Evolutionary conservation across 495 filamentous ascomycete species (phyloP).

Genomic region (Penicillium egyptiacum): DNA sequence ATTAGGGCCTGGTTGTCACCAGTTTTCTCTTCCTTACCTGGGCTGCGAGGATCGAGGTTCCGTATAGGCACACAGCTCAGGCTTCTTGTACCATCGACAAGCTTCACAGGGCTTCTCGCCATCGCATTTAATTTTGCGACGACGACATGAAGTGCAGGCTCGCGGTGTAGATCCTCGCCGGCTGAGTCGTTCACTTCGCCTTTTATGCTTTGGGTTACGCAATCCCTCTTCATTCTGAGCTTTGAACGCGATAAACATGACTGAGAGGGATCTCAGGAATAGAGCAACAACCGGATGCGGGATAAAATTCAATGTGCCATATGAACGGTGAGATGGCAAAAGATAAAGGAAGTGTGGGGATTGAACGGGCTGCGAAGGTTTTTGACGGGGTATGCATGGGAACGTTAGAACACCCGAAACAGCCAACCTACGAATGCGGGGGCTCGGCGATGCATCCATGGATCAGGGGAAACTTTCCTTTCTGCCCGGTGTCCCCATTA

Average conservation of each 20-base stretch:
- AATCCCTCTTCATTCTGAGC: constrained; percentile 8
- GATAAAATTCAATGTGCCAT: neutral
- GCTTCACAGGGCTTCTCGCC: constrained; percentile 29
- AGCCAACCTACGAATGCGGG: no score
- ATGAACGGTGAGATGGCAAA: neutral
- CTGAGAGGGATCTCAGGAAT: neutral
- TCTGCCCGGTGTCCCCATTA: no score
- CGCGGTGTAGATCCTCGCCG: constrained; percentile 11
- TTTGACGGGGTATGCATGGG: neutral
- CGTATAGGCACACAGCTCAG: constrained; percentile 18
- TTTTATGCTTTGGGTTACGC: constrained; percentile 18
- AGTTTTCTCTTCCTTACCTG: constrained; percentile 6
- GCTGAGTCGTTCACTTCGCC: constrained; percentile 8
- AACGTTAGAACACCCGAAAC: neutral
- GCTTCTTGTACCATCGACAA: constrained; percentile 29
- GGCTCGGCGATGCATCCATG: no score
- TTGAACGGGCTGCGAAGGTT: neutral
- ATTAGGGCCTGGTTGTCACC: no score
- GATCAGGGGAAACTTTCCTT: neutral
- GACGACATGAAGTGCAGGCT: constrained; percentile 27
- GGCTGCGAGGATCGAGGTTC: constrained; percentile 14
- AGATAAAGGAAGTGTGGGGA: neutral
- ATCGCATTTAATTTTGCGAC: constrained; percentile 28
- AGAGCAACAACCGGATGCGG: neutral
- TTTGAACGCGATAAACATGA: constrained; percentile 22